Evolutionary conservation across 73 alveolate genomes (phyloP).

Genomic region (Paramecium sexaurelia): DNA sequence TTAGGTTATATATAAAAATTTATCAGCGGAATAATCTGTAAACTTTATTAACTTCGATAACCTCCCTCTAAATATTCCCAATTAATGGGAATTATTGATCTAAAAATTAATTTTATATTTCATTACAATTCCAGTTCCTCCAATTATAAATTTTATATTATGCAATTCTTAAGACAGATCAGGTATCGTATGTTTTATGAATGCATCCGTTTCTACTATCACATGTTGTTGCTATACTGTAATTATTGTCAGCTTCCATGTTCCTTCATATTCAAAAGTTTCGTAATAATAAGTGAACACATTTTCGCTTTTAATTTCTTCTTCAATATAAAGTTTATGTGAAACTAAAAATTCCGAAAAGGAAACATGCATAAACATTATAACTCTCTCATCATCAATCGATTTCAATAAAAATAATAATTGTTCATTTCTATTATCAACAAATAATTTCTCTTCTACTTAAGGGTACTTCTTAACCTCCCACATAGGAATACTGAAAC

Average conservation of each 20-base stretch:
- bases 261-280: not conserved
- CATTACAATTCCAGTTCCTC: not conserved
- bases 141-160: not conserved
- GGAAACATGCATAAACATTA: not conserved
- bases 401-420: not conserved
- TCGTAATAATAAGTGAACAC: not conserved
- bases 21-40: not conserved
- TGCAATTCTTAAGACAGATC: not conserved
- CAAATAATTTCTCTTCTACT: not conserved
- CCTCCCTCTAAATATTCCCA: not conserved
- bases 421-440: not conserved
- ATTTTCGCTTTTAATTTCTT: not conserved
- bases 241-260: not conserved
- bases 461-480: not conserved
- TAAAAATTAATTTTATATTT: not conserved
- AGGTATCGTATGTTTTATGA: not conserved
- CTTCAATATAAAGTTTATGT: not conserved
- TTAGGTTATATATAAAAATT: not conserved
- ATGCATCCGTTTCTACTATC: not conserved
- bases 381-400: not conserved
- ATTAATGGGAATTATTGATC: not conserved
- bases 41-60: not conserved
- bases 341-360: not conserved
- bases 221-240: not conserved
- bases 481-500: not conserved